Percentiles rank a stretch among this genome's conserved stretches.
These are phyloP conservation scores for Alisma plantagoaquatica DNA, from an alignment of 106 monocot species.

Conservation along the genomic window DNA sequence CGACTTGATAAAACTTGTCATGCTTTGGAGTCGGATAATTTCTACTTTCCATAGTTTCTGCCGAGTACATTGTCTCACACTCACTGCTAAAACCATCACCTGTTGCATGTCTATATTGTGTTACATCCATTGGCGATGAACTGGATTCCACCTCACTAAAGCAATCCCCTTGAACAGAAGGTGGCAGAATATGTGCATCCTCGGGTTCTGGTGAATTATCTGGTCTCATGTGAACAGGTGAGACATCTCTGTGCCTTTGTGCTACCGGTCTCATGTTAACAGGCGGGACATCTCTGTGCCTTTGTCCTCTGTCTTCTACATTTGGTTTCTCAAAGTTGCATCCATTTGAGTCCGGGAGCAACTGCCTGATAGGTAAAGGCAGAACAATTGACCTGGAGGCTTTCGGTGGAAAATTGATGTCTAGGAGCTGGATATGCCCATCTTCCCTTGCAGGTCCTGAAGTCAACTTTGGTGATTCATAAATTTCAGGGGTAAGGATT, in stretches of 20 bases:
- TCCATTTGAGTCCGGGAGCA: conserved; percentile 32
- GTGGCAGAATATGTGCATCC: conserved; percentile 1
- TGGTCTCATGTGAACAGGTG: not conserved
- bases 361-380: conserved; percentile 52
- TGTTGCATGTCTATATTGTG: conserved; percentile 13
- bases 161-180: conserved; percentile 25
- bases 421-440: conserved; percentile 40
- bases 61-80: conserved; percentile 92
- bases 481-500: conserved; percentile 50
- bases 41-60: conserved; percentile 99
- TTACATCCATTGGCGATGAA: conserved; percentile 47
- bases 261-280: too few species aligned
- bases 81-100: conserved; percentile 56
- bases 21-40: conserved; percentile 77
- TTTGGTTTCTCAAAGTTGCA: conserved; percentile 14
- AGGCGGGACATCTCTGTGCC: not conserved
- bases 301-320: not conserved
- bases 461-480: conserved; percentile 39
- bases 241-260: not conserved
- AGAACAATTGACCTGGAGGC: conserved; percentile 41
- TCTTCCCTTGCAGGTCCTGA: conserved; percentile 33
- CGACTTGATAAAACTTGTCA: conserved; percentile 35
- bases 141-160: conserved; percentile 70
- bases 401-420: conserved; percentile 80
- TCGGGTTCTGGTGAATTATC: too few species aligned